Evolutionary conservation across 768 basidiomycete species (phyloP).

Genomic region (Cubamyces lactineus): DNA sequence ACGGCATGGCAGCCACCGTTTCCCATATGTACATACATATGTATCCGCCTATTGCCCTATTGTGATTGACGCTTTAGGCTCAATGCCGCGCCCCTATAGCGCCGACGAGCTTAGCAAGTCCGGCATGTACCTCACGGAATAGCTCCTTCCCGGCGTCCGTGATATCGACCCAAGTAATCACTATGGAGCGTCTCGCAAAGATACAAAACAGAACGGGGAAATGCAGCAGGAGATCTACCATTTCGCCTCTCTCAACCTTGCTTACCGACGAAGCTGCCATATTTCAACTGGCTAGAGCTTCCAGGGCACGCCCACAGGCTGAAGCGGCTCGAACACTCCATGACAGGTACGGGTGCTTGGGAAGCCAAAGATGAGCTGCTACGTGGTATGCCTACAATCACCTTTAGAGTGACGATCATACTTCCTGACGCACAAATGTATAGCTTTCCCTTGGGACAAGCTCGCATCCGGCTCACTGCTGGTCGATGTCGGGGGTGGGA

Average conservation of each 20-base stretch:
- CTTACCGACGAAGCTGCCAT: slow-evolving; percentile 28
- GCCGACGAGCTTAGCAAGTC: slow-evolving; percentile 61
- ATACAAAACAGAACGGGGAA: too few species aligned
- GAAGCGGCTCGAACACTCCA: slow-evolving; percentile 72
- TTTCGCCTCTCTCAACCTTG: slow-evolving; percentile 49
- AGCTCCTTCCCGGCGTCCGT: slow-evolving; percentile 26
- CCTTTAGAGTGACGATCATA: too few species aligned
- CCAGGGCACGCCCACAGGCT: slow-evolving; percentile 41
- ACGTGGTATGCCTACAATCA: not conserved
- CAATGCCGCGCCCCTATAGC: too few species aligned
- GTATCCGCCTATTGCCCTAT: slow-evolving; percentile 26
- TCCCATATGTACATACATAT: slow-evolving; percentile 70
- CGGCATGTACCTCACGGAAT: slow-evolving; percentile 74
- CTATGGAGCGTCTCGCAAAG: too few species aligned
- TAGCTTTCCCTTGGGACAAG: slow-evolving; percentile 21
- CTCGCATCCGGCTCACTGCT: slow-evolving; percentile 5
- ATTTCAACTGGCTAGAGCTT: slow-evolving; percentile 60
- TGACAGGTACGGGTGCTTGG: slow-evolving; percentile 74
- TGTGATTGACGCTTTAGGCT: not conserved
- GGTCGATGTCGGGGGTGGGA: slow-evolving; percentile 21
- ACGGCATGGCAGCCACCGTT: slow-evolving; percentile 71
- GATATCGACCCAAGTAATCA: too few species aligned
- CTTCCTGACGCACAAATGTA: slow-evolving; percentile 19
- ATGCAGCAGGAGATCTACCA: too few species aligned
- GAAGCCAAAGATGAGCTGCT: slow-evolving; percentile 59